A percentile compares a stretch with the other conserved stretches of the same genome.
phyloP scores from a whole-genome alignment of 441 rosid genomes.

The Omphalea diandra region DNA sequence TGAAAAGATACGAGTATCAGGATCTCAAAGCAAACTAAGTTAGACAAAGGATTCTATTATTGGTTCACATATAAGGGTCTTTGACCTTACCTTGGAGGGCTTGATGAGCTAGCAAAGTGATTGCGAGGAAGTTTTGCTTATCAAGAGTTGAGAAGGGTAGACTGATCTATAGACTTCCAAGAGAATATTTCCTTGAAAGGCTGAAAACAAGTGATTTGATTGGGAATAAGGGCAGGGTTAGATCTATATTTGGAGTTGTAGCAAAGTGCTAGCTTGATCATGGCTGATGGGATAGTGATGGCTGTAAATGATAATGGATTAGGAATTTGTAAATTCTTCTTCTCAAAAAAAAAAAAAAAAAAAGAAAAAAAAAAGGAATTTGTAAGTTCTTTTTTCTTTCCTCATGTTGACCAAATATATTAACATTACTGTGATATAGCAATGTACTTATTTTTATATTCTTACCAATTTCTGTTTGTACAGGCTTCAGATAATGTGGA shows the following conservation, averaged over 20 bases:
- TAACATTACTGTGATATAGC: neutral
- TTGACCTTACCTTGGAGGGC: neutral
- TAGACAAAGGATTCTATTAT: neutral
- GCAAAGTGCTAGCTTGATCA: neutral
- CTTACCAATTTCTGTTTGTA: constrained; percentile 15
- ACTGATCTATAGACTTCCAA: neutral
- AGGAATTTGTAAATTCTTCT: neutral
- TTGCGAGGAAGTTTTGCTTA: neutral
- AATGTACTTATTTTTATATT: neutral
- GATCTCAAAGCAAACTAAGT: neutral
- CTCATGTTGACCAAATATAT: neutral
- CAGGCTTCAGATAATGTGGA: constrained; percentile 74
- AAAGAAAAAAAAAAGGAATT: too few species aligned
- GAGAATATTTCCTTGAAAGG: neutral
- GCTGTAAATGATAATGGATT: neutral
- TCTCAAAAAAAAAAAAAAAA: too few species aligned
- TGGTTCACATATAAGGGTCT: neutral
- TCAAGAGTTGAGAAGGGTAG: neutral
- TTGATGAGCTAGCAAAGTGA: neutral
- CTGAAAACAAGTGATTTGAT: neutral
- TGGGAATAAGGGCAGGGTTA: neutral
- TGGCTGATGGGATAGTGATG: neutral
- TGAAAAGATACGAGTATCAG: neutral
- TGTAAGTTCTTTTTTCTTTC: neutral
- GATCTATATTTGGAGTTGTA: neutral